Evolutionary conservation across 164 flowering plant genomes (phyloP).

Genomic region (Hamamelis virginiana): DNA sequence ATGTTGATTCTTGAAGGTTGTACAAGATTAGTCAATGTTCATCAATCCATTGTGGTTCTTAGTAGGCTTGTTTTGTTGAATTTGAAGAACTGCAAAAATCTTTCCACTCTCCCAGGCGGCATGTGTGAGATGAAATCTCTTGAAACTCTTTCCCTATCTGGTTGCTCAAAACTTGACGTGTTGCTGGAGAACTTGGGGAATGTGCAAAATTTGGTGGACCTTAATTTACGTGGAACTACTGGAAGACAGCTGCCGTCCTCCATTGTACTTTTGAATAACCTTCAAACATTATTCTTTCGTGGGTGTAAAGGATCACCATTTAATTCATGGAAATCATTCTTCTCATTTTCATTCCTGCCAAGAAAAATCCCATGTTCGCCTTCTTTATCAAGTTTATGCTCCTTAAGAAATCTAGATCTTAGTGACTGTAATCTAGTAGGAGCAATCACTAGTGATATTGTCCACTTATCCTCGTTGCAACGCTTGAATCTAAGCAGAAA

Average conservation of each 20-base stretch:
- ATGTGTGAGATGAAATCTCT: conserved; percentile 6
- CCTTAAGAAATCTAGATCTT: conserved; percentile 4
- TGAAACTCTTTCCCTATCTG: conserved; percentile 1
- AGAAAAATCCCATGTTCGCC: neutral
- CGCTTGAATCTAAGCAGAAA: conserved; percentile 11
- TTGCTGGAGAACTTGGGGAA: conserved; percentile 12
- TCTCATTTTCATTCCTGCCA: neutral
- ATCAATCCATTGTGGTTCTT: conserved; percentile 23
- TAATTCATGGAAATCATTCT: neutral
- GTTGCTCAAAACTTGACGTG: conserved; percentile 13
- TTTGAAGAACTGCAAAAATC: conserved; percentile 13
- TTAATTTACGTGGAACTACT: conserved; percentile 21
- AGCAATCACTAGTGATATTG: conserved; percentile 15
- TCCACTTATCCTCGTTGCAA: conserved; percentile 14
- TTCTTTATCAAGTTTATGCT: conserved; percentile 6
- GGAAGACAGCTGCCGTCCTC: conserved; percentile 14
- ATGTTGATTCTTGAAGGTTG: conserved; percentile 20
- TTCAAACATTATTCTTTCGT: conserved; percentile 1
- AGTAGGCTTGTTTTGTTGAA: conserved; percentile 13
- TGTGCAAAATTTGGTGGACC: conserved; percentile 11
- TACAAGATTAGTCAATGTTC: conserved; percentile 14
- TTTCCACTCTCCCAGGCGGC: conserved; percentile 11
- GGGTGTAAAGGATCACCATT: neutral
- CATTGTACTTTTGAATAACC: conserved; percentile 13
- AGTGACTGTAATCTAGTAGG: conserved; percentile 18